These are phyloP conservation scores for Dioscorea dumetorum DNA, from an alignment of 106 monocot genomes.

Conservation along the genomic window DNA sequence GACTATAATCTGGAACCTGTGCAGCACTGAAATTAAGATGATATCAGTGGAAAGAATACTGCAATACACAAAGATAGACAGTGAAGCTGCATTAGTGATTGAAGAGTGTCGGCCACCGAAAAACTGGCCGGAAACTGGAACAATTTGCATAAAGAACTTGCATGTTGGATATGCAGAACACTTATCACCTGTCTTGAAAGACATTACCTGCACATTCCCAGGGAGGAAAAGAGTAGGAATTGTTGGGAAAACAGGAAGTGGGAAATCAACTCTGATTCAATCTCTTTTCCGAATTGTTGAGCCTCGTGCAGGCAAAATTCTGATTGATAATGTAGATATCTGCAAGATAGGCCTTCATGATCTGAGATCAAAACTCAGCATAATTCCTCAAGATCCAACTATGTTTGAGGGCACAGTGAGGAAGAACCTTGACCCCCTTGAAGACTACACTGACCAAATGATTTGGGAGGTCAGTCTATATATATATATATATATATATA, in stretches of 20 bases:
- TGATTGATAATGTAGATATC: constrained; percentile 65
- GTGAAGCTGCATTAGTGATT: no score
- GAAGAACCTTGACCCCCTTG: constrained; percentile 69
- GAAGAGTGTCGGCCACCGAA: no score
- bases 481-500: no score
- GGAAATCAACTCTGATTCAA: constrained; percentile 80
- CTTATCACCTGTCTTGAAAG: constrained; percentile 52
- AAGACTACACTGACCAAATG: constrained; percentile 34
- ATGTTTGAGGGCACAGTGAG: constrained; percentile 81
- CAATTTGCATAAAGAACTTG: not conserved
- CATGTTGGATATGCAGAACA: constrained; percentile 81
- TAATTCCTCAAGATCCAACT: constrained; percentile 83
- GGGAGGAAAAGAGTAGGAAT: constrained; percentile 73
- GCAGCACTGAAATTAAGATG: no score
- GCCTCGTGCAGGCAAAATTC: constrained; percentile 53
- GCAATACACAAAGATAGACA: no score
- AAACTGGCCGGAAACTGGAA: no score
- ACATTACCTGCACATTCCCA: constrained; percentile 61
- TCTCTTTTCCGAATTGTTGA: constrained; percentile 81
- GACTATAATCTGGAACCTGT: no score
- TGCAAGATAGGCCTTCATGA: constrained; percentile 72
- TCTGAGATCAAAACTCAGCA: constrained; percentile 61
- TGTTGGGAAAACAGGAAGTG: constrained; percentile 81
- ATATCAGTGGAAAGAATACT: no score
- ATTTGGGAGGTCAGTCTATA: constrained; percentile 48